A percentile compares a stretch with the other conserved stretches of the same genome.
Conservation (phyloP, 768 basidiomycete species). For the Amylocystis lapponica region DNA sequence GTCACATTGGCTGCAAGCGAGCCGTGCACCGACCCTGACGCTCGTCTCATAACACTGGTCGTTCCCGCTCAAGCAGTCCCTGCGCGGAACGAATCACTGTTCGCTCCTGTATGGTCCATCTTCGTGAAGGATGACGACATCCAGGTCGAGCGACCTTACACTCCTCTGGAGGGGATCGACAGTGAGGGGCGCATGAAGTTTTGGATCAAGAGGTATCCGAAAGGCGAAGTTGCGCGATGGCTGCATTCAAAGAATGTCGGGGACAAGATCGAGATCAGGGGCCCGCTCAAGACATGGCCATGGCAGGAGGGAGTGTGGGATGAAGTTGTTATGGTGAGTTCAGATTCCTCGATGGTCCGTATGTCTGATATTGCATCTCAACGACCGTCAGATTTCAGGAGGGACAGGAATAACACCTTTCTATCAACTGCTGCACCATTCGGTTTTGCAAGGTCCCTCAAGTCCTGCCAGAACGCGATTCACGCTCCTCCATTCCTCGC, state of each 20-base stretch:
- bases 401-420: conserved; percentile 88
- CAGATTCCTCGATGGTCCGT: background rate
- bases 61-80: conserved; percentile 38
- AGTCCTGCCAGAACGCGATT: conserved; percentile 42
- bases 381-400: conserved; percentile 61
- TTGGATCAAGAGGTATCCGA: conserved; percentile 77
- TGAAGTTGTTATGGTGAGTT: conserved; percentile 68
- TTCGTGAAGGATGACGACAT: conserved; percentile 86
- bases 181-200: conserved; percentile 60
- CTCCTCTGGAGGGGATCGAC: conserved; percentile 70
- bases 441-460: conserved; percentile 32
- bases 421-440: conserved; percentile 61
- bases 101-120: conserved; percentile 61
- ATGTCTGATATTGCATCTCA: background rate
- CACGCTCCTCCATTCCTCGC: conserved; percentile 70
- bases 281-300: conserved; percentile 65
- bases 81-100: conserved; percentile 5
- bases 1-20: conserved; percentile 51
- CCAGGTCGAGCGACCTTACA: conserved; percentile 83
- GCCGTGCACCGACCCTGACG: conserved; percentile 42
- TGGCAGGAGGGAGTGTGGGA: conserved; percentile 62
- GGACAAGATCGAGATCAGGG: conserved; percentile 69
- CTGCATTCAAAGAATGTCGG: conserved; percentile 64
- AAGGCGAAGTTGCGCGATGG: conserved; percentile 82
- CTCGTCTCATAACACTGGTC: conserved; percentile 59